These are phyloP conservation scores for Aspergillus biplanus DNA, from an alignment of 495 filamentous ascomycete species.

Conservation along the genomic window DNA sequence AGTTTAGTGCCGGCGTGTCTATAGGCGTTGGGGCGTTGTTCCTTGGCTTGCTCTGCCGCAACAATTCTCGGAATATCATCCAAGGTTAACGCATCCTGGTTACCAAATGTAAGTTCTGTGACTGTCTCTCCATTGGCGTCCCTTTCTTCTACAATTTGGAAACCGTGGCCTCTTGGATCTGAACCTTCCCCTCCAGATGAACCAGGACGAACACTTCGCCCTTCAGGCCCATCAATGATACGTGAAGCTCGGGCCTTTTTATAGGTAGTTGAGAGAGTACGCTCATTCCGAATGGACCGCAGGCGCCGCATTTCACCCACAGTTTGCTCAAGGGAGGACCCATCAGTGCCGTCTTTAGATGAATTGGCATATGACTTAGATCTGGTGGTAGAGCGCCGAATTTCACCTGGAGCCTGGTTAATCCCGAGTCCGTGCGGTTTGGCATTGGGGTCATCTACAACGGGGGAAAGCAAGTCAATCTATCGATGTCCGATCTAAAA, in stretches of 20 bases:
- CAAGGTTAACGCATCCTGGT: slow-evolving; percentile 86
- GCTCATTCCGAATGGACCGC: slow-evolving; percentile 90
- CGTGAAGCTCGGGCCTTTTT: slow-evolving; percentile 87
- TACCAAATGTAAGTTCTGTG: slow-evolving; percentile 80
- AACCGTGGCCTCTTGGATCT: slow-evolving; percentile 59
- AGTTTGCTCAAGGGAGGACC: slow-evolving; percentile 89
- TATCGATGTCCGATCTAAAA: neutral
- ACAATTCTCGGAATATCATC: slow-evolving; percentile 98
- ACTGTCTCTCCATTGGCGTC: slow-evolving; percentile 73
- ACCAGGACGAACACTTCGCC: slow-evolving; percentile 73
- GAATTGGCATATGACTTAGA: slow-evolving; percentile 75
- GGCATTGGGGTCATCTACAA: slow-evolving; percentile 71
- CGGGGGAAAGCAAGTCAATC: neutral
- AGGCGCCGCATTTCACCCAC: slow-evolving; percentile 92
- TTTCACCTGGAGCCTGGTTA: slow-evolving; percentile 50
- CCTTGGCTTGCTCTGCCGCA: slow-evolving; percentile 90
- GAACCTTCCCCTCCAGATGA: slow-evolving; percentile 72
- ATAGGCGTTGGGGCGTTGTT: slow-evolving; percentile 84
- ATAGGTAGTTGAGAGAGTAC: slow-evolving; percentile 87
- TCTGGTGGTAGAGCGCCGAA: slow-evolving; percentile 65
- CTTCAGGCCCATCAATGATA: slow-evolving; percentile 91
- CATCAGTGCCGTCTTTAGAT: slow-evolving; percentile 57
- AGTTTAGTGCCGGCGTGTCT: slow-evolving; percentile 76
- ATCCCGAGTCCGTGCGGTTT: slow-evolving; percentile 70
- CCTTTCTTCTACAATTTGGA: slow-evolving; percentile 86